These are phyloP conservation scores for Tilletia indica DNA, from an alignment of 1,284 basidiomycete species.

Conservation along the genomic window DNA sequence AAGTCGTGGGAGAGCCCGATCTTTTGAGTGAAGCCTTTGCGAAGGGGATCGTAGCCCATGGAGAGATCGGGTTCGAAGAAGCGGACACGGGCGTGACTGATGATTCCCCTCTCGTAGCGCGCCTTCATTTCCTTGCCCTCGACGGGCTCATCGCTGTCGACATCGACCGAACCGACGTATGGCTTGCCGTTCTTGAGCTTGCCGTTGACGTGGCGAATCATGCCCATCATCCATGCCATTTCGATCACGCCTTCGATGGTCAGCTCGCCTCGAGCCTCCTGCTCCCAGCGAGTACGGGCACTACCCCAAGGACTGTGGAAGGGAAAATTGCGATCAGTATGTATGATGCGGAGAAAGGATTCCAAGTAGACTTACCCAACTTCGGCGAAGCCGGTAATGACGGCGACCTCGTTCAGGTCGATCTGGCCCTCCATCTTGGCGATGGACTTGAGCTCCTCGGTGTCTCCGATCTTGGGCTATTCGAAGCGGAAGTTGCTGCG, in stretches of 20 bases:
- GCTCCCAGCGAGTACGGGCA: conserved; percentile 95
- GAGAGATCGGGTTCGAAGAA: conserved; percentile 96
- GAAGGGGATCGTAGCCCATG: conserved; percentile 94
- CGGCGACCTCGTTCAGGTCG: conserved; percentile 91
- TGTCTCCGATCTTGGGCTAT: conserved; percentile 70
- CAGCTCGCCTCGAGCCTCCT: conserved; percentile 48
- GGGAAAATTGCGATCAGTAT: background rate
- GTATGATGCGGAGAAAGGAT: too few relatives aligned
- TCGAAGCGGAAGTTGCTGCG: conserved; percentile 96
- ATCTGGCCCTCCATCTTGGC: conserved; percentile 61
- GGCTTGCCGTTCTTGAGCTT: conserved; percentile 82
- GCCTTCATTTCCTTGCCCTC: conserved; percentile 95
- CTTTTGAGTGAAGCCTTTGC: conserved; percentile 95
- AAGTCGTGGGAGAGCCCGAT: conserved; percentile 94
- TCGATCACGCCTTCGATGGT: conserved; percentile 92
- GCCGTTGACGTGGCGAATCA: conserved; percentile 97
- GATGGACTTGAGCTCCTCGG: conserved; percentile 67
- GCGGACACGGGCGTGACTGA: conserved; percentile 88
- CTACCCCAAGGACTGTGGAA: conserved; percentile 81
- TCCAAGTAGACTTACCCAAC: conserved; percentile 63
- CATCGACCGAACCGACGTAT: conserved; percentile 97
- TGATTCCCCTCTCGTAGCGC: conserved; percentile 90
- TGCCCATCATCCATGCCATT: conserved; percentile 99
- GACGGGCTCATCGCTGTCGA: conserved; percentile 89
- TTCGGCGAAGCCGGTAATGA: conserved; percentile 84